Evolutionary conservation across 371 early-diverging fungal genomes (phyloP).

Genomic region (Gilbertella persicaria): DNA sequence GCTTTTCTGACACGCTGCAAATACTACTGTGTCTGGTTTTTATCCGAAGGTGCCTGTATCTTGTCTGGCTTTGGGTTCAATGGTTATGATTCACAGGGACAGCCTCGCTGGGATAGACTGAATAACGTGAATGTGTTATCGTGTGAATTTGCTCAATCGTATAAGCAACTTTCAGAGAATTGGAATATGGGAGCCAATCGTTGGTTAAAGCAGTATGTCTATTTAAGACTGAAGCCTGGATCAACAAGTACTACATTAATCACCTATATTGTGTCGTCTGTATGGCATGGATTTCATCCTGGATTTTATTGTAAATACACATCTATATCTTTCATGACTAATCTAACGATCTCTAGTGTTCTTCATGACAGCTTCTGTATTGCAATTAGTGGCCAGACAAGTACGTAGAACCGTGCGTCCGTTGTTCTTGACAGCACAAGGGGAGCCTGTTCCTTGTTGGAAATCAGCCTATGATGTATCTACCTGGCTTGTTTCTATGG

Average conservation of each 20-base stretch:
- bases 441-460: conserved; percentile 2
- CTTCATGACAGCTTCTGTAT: conserved; percentile 25
- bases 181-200: conserved; percentile 91
- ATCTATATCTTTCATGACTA: conserved; percentile 15
- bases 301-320: conserved; percentile 77
- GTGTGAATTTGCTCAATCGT: conserved; percentile 74
- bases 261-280: conserved; percentile 81
- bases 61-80: conserved; percentile 84
- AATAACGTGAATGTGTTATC: conserved; percentile 72
- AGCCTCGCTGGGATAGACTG: conserved; percentile 54
- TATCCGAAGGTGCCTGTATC: conserved; percentile 86
- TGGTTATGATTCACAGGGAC: conserved; percentile 64
- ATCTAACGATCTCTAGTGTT: conserved; percentile 20
- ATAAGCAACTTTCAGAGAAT: conserved; percentile 67
- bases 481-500: conserved; percentile 68
- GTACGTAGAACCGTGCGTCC: conserved; percentile 76
- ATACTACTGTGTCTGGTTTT: conserved; percentile 86
- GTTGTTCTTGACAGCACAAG: conserved; percentile 37
- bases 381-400: conserved; percentile 32
- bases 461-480: conserved; percentile 62
- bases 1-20: conserved; percentile 74
- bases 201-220: conserved; percentile 88
- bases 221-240: conserved; percentile 68
- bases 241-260: conserved; percentile 54
- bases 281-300: conserved; percentile 96